Evolutionary conservation across 352 stramenopile species (phyloP), one percentile per base, ranked within the genome.

Genomic region (Blastocystis sp.): DNA sequence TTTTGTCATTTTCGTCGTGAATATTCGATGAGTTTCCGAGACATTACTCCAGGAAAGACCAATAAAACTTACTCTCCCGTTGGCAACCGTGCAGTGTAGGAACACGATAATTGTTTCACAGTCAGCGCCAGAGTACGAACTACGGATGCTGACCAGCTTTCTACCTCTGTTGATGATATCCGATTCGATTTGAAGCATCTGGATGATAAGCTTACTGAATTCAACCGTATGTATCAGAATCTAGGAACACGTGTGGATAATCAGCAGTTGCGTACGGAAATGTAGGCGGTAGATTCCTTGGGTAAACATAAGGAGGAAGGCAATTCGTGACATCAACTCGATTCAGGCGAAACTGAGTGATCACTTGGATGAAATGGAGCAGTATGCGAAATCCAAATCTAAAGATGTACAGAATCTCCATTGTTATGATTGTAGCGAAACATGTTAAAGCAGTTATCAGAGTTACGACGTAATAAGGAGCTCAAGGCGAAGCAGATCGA

Each of bases 211-310:
- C 73, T 89, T 15, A 27, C 60, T 22, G 78, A 89, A 40, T 53
- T 89, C 24, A 79, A 76, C 53, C 78, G 66, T 22, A 89, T 89
- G 78, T 89, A 62, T 42, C 78, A 89, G 66, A 79, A 79, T 30
- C 53, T 89, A 5, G 78, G 78, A 19, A 89, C 60, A 1, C 60
- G 66, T 27, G 66, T 79, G 4, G 78, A 89, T 40, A 89, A 89
- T 44, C 60, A 79, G 66, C 60, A 79, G 54, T 27, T 89, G 15
- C 40, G 78, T 40, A 89, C 60, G 19, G 78, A 89, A 24, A 79
- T 89, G 78, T 89, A 78, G 6, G 56, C n/a, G 24, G 17, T 53
- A 17, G 15, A 7, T 22, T 48, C 22, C 15, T 88, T 2, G 13
- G n/a, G 40, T 79, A 3, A 70, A 57, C 22, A 13, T 0, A 56